Conservation (phyloP, 164 flowering plant species). For the Warburgia ugandensis region DNA sequence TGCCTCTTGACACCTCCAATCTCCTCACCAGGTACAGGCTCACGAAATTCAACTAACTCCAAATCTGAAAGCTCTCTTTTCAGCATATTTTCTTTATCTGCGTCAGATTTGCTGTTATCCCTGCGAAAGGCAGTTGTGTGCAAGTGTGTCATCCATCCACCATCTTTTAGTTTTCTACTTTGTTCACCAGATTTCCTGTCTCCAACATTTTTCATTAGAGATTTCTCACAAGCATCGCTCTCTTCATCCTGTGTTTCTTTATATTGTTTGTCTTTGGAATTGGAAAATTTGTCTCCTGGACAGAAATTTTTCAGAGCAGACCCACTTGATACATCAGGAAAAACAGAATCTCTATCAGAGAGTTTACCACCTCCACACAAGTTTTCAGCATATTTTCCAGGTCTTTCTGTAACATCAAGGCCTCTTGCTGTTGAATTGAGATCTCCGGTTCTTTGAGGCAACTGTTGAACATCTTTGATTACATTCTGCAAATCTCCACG, state of each 20-base stretch:
- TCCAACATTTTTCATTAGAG: slow-evolving; percentile 24
- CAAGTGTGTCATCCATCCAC: slow-evolving; percentile 20
- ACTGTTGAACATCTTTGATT: slow-evolving; percentile 29
- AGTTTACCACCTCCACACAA: slow-evolving; percentile 24
- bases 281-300: slow-evolving; percentile 20
- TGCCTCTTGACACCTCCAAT: slow-evolving; percentile 4
- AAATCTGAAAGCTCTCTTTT: slow-evolving; percentile 82
- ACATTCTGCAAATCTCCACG: background rate
- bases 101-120: slow-evolving; percentile 24
- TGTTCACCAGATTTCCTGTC: slow-evolving; percentile 43
- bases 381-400: slow-evolving; percentile 30
- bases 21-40: slow-evolving; percentile 31
- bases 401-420: slow-evolving; percentile 30
- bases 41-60: slow-evolving; percentile 95
- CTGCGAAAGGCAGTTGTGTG: slow-evolving; percentile 24
- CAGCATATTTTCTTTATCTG: slow-evolving; percentile 31
- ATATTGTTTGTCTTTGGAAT: slow-evolving; percentile 30
- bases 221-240: slow-evolving; percentile 28
- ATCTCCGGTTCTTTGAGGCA: slow-evolving; percentile 32
- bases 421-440: slow-evolving; percentile 22
- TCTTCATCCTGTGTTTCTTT: slow-evolving; percentile 38
- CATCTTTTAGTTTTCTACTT: slow-evolving; percentile 32
- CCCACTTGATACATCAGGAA: slow-evolving; percentile 14
- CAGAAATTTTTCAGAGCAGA: slow-evolving; percentile 15
- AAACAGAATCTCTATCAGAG: slow-evolving; percentile 25